Evolutionary conservation across 2,329 filamentous ascomycete species (phyloP).

Genomic region (Arthrinium phaeospermum): DNA sequence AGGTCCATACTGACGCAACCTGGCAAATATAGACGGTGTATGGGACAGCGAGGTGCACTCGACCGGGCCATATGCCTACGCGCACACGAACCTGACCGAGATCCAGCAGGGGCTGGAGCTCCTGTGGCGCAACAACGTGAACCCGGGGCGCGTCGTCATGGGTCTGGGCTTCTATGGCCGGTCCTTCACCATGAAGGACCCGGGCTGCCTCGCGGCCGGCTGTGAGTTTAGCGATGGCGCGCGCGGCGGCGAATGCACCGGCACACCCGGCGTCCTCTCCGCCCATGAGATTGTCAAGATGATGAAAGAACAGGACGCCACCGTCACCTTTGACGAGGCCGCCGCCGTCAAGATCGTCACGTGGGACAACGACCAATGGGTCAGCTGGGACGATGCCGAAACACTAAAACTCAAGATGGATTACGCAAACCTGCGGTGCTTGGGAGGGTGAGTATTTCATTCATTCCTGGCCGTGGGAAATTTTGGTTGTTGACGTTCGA

Average conservation of each 20-base stretch:
- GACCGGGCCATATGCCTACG: conserved; percentile 36
- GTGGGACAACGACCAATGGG: conserved; percentile 44
- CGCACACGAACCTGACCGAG: conserved; percentile 48
- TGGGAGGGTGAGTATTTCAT: conserved; percentile 46
- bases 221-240: conserved; percentile 32
- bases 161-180: conserved; percentile 48
- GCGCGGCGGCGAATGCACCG: conserved; percentile 30
- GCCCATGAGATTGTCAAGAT: conserved; percentile 13
- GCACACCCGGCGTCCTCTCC: conserved; percentile 21
- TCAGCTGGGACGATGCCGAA: conserved; percentile 43
- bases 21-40: conserved; percentile 37
- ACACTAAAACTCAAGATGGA: conserved; percentile 42
- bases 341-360: conserved; percentile 40
- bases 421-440: conserved; percentile 31
- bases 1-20: neutral
- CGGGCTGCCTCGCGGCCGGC: conserved; percentile 30
- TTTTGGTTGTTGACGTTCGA: too few species aligned
- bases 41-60: conserved; percentile 37
- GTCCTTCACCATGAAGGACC: conserved; percentile 26
- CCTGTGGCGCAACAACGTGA: conserved; percentile 47
- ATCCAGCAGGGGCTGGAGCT: conserved; percentile 45
- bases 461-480: too few species aligned
- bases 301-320: conserved; percentile 30
- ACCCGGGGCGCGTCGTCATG: conserved; percentile 43
- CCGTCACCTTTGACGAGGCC: conserved; percentile 10